phyloP scores from a whole-genome alignment of 371 early-diverging fungal species.

The Mucor indicus region DNA sequence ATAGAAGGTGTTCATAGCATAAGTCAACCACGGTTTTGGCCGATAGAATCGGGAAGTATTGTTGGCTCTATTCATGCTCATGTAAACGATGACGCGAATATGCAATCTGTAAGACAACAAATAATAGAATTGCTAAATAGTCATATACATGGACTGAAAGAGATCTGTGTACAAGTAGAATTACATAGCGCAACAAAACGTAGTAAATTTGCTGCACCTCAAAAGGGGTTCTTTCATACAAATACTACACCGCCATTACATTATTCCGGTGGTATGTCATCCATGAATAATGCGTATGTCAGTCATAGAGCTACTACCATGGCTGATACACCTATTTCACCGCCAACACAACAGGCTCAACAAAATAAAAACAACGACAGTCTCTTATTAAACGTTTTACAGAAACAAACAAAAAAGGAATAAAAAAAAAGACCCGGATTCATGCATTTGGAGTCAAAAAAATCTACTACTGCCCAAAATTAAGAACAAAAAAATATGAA shows the following conservation, averaged over 20 bases:
- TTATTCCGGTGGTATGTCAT: slow-evolving; percentile 10
- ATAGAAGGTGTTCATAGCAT: slow-evolving; percentile 48
- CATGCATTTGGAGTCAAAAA: not conserved
- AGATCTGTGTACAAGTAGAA: slow-evolving; percentile 52
- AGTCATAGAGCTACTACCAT: slow-evolving; percentile 12
- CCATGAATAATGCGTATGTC: slow-evolving; percentile 19
- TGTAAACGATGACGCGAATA: slow-evolving; percentile 32
- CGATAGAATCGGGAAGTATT: slow-evolving; percentile 56
- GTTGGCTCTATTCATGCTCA: slow-evolving; percentile 59
- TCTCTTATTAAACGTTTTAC: slow-evolving; percentile 3
- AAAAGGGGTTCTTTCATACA: slow-evolving; percentile 35
- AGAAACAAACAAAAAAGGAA: slow-evolving; percentile 24
- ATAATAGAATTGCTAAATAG: slow-evolving; percentile 36
- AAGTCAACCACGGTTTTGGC: slow-evolving; percentile 58
- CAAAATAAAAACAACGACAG: not conserved
- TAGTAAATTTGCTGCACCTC: slow-evolving; percentile 12
- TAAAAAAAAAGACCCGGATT: not conserved
- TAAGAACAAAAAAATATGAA: not conserved
- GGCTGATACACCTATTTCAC: not conserved
- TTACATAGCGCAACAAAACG: slow-evolving; percentile 26
- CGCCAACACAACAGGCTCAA: not conserved
- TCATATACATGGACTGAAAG: slow-evolving; percentile 46
- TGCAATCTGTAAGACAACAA: slow-evolving; percentile 26
- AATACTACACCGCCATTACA: no score
- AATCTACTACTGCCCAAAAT: no score